Conservation (phyloP, 257 asterid species). For the Ilex aquifolium region DNA sequence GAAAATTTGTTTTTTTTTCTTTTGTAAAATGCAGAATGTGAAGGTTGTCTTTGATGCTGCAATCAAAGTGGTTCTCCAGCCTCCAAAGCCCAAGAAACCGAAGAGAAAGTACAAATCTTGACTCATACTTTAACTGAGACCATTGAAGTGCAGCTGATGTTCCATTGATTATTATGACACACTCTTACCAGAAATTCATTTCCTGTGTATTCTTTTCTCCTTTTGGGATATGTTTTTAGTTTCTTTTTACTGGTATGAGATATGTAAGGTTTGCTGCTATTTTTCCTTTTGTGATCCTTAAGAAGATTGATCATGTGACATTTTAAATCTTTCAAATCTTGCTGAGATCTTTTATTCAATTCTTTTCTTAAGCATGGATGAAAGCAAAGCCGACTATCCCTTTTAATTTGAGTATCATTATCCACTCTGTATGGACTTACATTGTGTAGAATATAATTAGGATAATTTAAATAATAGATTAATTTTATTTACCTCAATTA, state of each 20-base stretch:
- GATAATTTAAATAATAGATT: too few relatives aligned
- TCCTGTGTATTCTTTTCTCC: neutral
- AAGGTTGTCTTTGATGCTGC: slow-evolving; percentile 77
- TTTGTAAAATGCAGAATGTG: slow-evolving; percentile 58
- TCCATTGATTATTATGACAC: neutral
- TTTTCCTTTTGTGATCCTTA: neutral
- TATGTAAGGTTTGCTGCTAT: neutral
- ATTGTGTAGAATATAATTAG: too few relatives aligned
- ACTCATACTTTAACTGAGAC: slow-evolving; percentile 33
- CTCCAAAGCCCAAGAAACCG: slow-evolving; percentile 63
- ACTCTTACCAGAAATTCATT: neutral
- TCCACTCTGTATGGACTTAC: too few relatives aligned
- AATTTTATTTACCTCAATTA: too few relatives aligned
- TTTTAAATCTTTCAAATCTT: too few relatives aligned
- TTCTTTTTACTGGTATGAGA: neutral
- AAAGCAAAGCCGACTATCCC: too few relatives aligned
- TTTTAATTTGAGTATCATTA: too few relatives aligned
- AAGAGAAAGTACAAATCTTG: slow-evolving; percentile 40
- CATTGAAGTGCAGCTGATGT: neutral
- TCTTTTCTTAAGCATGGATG: too few relatives aligned
- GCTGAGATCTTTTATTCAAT: too few relatives aligned
- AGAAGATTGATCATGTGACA: too few relatives aligned
- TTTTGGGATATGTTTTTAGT: neutral
- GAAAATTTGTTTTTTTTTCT: neutral
- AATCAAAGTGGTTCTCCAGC: slow-evolving; percentile 67